Base-by-base conservation (phyloP, 78 protist species). In the Dictyostelium intermedium region DNA sequence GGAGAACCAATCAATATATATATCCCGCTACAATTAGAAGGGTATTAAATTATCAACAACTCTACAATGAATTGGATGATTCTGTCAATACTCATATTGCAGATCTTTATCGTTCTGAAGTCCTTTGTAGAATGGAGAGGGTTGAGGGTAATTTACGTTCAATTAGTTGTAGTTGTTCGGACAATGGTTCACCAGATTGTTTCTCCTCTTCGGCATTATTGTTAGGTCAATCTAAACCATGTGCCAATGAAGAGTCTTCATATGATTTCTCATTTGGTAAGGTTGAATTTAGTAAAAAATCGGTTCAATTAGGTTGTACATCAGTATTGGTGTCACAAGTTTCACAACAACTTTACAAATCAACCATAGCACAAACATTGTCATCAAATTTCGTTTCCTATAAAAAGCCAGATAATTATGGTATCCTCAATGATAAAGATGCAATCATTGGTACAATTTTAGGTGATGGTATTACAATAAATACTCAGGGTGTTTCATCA, bases 201-300 rank as follows among this genome's bases (percentile, higher is more conserved):
- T 85, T 70, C 30, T 41, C 47, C 0, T 27, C 83, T 1, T 32
- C 74, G 0, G 32, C 78, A 6, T 34, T 56, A 13, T 20, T 50
- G 18, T 50, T 85, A 18, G 91, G 91, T 74, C 47, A 45, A 41
- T 47, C 83, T 1, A 85, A 85, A n/a, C 91, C 91, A 73, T 85
- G 91, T 35, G n/a, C 50, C 11, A 35, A 30, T 50, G 83, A 45
- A 50, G 63, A 35, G 2, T 73, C 91, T 25, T 11, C 41, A 1
- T 85, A 47, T 35, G 32, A 72, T 50, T 85, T 85, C 20, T 14
- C 82, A 6, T 73, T 73, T 74, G 91, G 91, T 34, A 23, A 4
- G 5, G 37, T 85, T 50, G 14, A n/a, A 20, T 85, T 85, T 10
- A 30, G 6, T 47, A 35, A 27, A 5, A 39, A n/a, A 27, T 85